Evolutionary conservation across 805 yeast species (phyloP).

Genomic region (Wickerhamiella australiensis): DNA sequence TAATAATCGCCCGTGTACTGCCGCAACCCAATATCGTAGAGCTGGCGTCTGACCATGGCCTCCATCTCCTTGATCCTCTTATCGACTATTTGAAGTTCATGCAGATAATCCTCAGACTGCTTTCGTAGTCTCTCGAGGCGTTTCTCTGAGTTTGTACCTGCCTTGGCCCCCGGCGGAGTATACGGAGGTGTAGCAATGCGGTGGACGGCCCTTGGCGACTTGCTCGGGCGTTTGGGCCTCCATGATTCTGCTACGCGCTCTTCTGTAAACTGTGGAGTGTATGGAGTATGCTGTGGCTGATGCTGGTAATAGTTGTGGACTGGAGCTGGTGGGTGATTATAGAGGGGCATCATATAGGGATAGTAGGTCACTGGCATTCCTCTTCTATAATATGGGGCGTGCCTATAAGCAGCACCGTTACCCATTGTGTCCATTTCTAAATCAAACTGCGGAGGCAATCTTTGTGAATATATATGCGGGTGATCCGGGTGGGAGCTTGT

Average conservation of each 20-base stretch:
- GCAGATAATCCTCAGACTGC: not conserved
- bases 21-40: constrained; percentile 2
- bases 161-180: constrained; percentile 2
- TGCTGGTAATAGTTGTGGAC: not conserved
- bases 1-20: constrained; percentile 3
- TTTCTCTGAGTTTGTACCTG: not conserved
- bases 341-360: not conserved
- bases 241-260: not conserved
- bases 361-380: not conserved
- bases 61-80: constrained; percentile 1
- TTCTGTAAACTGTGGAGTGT: constrained; percentile 1
- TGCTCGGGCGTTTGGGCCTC: not conserved
- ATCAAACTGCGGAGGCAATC: too few species aligned
- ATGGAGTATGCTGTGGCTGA: not conserved
- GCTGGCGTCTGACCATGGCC: not conserved
- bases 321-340: not conserved
- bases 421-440: not conserved
- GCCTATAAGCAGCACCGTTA: not conserved
- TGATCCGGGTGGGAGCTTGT: constrained; percentile 4
- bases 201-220: not conserved
- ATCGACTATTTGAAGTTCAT: not conserved
- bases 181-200: constrained; percentile 7
- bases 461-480: not conserved
- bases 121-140: not conserved
- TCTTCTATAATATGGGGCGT: not conserved